Base-by-base conservation (phyloP, 768 basidiomycete genomes). In the Phlebiopsis gigantea region DNA sequence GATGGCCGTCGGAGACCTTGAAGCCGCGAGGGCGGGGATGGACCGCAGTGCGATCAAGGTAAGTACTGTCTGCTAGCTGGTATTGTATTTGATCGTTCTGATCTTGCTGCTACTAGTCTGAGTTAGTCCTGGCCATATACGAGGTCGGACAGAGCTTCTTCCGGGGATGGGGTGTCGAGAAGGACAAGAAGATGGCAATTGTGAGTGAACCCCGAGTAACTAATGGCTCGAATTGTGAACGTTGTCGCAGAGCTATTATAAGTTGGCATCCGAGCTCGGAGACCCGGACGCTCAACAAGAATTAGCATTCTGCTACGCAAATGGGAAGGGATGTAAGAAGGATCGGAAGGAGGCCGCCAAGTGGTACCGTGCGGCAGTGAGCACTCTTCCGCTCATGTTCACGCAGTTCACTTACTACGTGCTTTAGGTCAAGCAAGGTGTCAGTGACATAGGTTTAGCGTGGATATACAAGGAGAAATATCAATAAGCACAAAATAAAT, bases 401-500 rank as follows among this genome's bases (percentile, higher is more conserved):
- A 28, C 30, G 10, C 29, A 4, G 10, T 4, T 19, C 43, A 0
- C 43, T 22, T 25, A 24, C 15, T 21, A 45, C 29, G 14, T 45
- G 15, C 39, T 22, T 10, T 51, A 83, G 81, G 81, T 78, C 28
- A 75, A 75, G 15, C 91, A 92, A 68, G 90, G 90, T 19, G 79
- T 75, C 53, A 93, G 90, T 66, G 87, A 90, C 63, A 77, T 93
- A 60, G 91, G 91, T 22, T 78, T 93, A 46, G 89, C 89, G 1
- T 93, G 91, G 91, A 93, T 93, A 60, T 90, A 90, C 75, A 95
- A 95, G 70, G 84, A 89, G 65, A 94, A 94, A 71, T 93, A 84
- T 63, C 63, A 68, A 45, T 73, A 42, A 31, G 21, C 50, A 12
- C n/a, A 12, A 17, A 39, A 39, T 39, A 17, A 10, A 2, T 9